Percentiles rank a stretch among this genome's conserved stretches.
phyloP scores from a whole-genome alignment of 2,329 filamentous ascomycete species.

The Orbilia ellipsospora region DNA sequence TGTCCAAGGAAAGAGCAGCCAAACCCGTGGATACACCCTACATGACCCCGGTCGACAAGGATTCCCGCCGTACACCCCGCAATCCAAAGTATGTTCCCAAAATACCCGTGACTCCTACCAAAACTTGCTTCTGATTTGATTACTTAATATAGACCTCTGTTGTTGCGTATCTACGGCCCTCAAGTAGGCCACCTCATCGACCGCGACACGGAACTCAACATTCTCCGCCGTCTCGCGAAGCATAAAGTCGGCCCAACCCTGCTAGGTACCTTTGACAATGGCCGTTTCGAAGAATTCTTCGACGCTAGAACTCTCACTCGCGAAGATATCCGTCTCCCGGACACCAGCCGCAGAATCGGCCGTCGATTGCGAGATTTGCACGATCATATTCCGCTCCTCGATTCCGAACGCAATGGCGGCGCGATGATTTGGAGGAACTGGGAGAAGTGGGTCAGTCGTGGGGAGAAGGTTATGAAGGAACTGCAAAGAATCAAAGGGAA shows the following conservation, averaged over 20 bases:
- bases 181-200: conserved; percentile 97
- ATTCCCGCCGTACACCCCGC: conserved; percentile 4
- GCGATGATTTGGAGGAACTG: conserved; percentile 91
- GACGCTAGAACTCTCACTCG: conserved; percentile 84
- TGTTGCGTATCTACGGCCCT: conserved; percentile 92
- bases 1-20: conserved; percentile 32
- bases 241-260: conserved; percentile 94
- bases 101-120: too few relatives aligned
- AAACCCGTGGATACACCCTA: conserved; percentile 45
- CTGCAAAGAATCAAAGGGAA: conserved; percentile 69
- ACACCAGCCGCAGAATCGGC: conserved; percentile 90
- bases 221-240: conserved; percentile 83
- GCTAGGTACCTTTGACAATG: conserved; percentile 91
- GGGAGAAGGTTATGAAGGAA: conserved; percentile 64
- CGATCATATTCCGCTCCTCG: conserved; percentile 87
- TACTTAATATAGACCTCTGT: conserved; percentile 71
- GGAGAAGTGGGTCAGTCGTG: conserved; percentile 86
- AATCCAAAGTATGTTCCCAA: conserved; percentile 32
- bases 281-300: conserved; percentile 88
- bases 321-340: conserved; percentile 79
- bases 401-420: conserved; percentile 79
- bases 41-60: conserved; percentile 40
- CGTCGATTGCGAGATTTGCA: conserved; percentile 98
- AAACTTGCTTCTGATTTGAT: neutral
- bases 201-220: conserved; percentile 85